A percentile compares a stretch with the other conserved stretches of the same genome.
Conservation (phyloP, 352 stramenopile genomes). For the Globisporangium sylvaticum region DNA sequence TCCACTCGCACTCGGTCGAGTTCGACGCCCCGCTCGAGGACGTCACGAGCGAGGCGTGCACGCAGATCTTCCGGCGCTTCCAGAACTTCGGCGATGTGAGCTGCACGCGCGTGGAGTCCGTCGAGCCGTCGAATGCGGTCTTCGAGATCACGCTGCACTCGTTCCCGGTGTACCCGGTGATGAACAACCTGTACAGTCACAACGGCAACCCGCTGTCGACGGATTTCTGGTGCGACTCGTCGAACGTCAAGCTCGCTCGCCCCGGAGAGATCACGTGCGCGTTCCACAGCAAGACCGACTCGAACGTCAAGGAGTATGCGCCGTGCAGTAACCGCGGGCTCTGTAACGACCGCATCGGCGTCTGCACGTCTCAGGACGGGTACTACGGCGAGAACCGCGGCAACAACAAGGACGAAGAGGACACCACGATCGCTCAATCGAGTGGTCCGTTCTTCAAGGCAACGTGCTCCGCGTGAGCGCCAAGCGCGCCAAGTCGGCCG, state of each 20-base stretch:
- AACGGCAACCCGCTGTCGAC: slow-evolving; percentile 45
- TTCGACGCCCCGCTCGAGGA: slow-evolving; percentile 51
- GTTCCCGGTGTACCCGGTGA: slow-evolving; percentile 68
- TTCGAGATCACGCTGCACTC: slow-evolving; percentile 61
- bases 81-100: slow-evolving; percentile 62
- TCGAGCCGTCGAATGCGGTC: slow-evolving; percentile 23
- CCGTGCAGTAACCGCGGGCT: slow-evolving; percentile 58
- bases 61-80: slow-evolving; percentile 59
- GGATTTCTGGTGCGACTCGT: slow-evolving; percentile 59
- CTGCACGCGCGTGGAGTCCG: slow-evolving; percentile 34
- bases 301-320: slow-evolving; percentile 45
- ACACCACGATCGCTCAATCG: slow-evolving; percentile 47
- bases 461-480: slow-evolving; percentile 60
- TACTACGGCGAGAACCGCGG: slow-evolving; percentile 71
- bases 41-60: slow-evolving; percentile 54
- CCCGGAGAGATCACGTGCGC: slow-evolving; percentile 23
- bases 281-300: slow-evolving; percentile 42
- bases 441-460: slow-evolving; percentile 58
- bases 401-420: slow-evolving; percentile 59
- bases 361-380: slow-evolving; percentile 59
- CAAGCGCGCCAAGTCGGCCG: slow-evolving; percentile 31
- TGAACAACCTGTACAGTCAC: slow-evolving; percentile 78
- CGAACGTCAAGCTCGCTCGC: slow-evolving; percentile 23
- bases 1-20: slow-evolving; percentile 68
- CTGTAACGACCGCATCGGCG: slow-evolving; percentile 41